Evolutionary conservation across 2,329 filamentous ascomycete species (phyloP).

Genomic region (Trichophyton rubrum): DNA sequence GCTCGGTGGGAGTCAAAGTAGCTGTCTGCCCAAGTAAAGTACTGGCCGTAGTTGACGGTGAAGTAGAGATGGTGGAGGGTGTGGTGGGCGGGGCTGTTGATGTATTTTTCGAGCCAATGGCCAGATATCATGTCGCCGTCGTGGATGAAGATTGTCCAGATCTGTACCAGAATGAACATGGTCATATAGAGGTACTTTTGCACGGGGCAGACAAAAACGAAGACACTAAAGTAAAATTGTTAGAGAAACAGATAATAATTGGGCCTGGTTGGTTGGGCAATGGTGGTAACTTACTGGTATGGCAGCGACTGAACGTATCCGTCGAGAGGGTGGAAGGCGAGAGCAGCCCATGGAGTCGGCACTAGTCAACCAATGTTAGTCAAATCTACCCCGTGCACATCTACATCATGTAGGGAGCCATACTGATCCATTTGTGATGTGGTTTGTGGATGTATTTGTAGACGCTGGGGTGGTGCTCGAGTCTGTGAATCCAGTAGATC

Average conservation of each 20-base stretch:
- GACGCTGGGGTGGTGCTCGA: constrained; percentile 55
- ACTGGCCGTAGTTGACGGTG: constrained; percentile 77
- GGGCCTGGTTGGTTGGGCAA: not conserved
- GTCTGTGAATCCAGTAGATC: constrained; percentile 71
- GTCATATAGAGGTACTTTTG: constrained; percentile 68
- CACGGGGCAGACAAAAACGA: constrained; percentile 72
- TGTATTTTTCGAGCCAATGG: constrained; percentile 45
- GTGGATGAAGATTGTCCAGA: constrained; percentile 81
- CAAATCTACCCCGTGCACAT: not conserved
- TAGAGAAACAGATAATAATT: not conserved
- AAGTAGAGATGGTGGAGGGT: constrained; percentile 67
- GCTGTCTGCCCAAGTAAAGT: constrained; percentile 45
- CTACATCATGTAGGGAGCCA: not conserved
- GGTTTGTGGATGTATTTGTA: constrained; percentile 80
- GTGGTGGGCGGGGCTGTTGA: constrained; percentile 79
- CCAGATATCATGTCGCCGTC: constrained; percentile 77
- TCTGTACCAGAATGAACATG: constrained; percentile 71
- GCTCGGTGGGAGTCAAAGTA: constrained; percentile 6
- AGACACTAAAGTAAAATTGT: constrained; percentile 34
- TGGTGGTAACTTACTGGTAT: constrained; percentile 44
- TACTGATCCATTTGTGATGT: constrained; percentile 69
- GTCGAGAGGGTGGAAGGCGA: constrained; percentile 76
- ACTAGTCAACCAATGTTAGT: constrained; percentile 40
- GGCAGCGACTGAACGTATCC: constrained; percentile 67
- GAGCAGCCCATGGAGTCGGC: constrained; percentile 70